phyloP scores from a whole-genome alignment of 176 grass and related monocot genomes.

The Zea luxurians region DNA sequence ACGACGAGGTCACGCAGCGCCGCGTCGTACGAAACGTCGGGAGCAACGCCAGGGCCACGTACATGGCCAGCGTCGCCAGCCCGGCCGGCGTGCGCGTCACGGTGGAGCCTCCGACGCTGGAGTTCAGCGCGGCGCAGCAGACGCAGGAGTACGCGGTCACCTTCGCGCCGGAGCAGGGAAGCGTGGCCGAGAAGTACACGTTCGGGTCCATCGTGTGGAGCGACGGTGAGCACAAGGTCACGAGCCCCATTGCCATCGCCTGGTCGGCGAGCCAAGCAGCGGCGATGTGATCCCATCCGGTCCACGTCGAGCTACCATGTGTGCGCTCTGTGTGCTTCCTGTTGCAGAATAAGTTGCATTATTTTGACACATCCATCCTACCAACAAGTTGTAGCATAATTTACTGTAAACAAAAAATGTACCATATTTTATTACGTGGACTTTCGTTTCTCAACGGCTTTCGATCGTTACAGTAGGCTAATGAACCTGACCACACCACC shows the following conservation, averaged over 20 bases:
- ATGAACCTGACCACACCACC: too few species aligned
- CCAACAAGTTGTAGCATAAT: background rate
- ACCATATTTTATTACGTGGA: background rate
- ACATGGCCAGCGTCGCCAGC: background rate
- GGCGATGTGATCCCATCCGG: background rate
- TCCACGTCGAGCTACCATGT: background rate
- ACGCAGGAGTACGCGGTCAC: conserved; percentile 48
- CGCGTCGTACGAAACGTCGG: conserved; percentile 11
- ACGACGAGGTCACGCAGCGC: conserved; percentile 31
- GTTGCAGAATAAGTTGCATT: background rate
- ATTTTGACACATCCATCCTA: background rate
- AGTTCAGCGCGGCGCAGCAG: conserved; percentile 49
- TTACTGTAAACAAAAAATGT: background rate
- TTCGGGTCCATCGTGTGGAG: conserved; percentile 58
- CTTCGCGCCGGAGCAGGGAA: conserved; percentile 24
- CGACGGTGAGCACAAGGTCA: conserved; percentile 51
- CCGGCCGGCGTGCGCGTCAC: conserved; percentile 43
- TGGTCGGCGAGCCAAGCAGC: conserved; percentile 34
- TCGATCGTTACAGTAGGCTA: too few species aligned
- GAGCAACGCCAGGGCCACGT: too few species aligned
- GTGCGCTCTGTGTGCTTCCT: background rate
- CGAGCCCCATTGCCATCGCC: conserved; percentile 38
- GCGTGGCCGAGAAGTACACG: conserved; percentile 9
- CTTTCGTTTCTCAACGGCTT: too few species aligned
- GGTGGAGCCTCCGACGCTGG: conserved; percentile 40